Conservation (phyloP, 2,329 filamentous ascomycete genomes). For the Lasiodiplodia sp. region DNA sequence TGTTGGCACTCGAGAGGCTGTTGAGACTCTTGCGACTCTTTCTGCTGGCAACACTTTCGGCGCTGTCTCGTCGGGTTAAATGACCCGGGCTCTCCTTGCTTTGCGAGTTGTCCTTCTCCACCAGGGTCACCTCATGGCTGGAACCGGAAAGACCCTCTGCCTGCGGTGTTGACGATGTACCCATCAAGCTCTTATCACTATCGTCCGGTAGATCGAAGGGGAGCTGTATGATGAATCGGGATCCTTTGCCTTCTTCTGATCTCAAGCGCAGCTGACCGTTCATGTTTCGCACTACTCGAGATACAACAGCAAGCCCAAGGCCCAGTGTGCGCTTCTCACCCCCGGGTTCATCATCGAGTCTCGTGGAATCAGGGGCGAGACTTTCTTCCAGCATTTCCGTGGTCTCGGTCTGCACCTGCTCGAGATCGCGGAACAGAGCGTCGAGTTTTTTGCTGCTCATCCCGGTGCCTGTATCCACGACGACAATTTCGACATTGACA, state of each 20-base stretch:
- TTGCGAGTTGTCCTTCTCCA: conserved; percentile 46
- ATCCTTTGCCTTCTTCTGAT: conserved; percentile 82
- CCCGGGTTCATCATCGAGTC: conserved; percentile 36
- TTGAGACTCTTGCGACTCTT: conserved; percentile 57
- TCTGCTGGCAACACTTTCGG: conserved; percentile 58
- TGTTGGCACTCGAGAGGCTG: conserved; percentile 47
- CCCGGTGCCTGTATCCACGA: conserved; percentile 77
- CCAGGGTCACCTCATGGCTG: conserved; percentile 67
- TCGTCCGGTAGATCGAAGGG: conserved; percentile 72
- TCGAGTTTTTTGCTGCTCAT: conserved; percentile 66
- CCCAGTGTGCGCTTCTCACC: conserved; percentile 66
- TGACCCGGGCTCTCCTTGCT: neutral
- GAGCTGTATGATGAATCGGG: conserved; percentile 80
- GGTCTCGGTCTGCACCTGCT: conserved; percentile 68
- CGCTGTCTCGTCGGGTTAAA: conserved; percentile 42
- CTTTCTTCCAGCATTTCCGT: conserved; percentile 41
- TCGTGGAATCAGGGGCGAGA: conserved; percentile 42
- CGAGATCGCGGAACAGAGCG: conserved; percentile 65
- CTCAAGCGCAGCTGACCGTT: conserved; percentile 85
- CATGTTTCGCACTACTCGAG: conserved; percentile 87
- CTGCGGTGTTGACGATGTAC: conserved; percentile 36
- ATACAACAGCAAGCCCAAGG: conserved; percentile 86
- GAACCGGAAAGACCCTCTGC: conserved; percentile 25
- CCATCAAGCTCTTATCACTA: conserved; percentile 30
- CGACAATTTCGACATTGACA: conserved; percentile 74